These are phyloP conservation scores for Dendrobium huoshanense DNA, from an alignment of 106 monocot species.

Conservation along the genomic window DNA sequence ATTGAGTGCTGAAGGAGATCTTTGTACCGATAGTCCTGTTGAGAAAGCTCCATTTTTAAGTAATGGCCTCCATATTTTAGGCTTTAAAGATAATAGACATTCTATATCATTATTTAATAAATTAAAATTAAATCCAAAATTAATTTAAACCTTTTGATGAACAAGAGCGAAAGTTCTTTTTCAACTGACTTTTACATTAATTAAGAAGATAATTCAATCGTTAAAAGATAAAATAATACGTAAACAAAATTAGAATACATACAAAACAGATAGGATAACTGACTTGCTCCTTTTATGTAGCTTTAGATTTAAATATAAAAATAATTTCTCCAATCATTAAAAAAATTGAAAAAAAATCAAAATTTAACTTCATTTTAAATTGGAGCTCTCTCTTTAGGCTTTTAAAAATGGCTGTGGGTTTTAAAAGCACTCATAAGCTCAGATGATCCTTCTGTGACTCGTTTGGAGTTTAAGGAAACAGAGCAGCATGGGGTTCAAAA, in stretches of 20 bases:
- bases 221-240: not conserved
- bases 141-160: not conserved
- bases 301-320: not conserved
- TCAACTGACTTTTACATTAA: not conserved
- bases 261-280: not conserved
- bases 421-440: not conserved
- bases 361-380: not conserved
- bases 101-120: not conserved
- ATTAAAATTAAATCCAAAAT: not conserved
- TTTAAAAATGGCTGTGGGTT: not conserved
- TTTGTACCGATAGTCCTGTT: conserved; percentile 43
- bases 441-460: not conserved
- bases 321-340: not conserved
- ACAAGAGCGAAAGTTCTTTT: not conserved
- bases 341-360: not conserved
- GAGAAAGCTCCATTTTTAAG: not conserved
- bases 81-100: not conserved
- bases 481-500: not conserved
- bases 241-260: not conserved
- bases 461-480: not conserved
- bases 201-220: not conserved
- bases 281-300: not conserved
- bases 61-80: not conserved
- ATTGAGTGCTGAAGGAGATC: conserved; percentile 63
- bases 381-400: not conserved